phyloP scores from a whole-genome alignment of 1,284 basidiomycete species.

The Lentinula novae-zelandiae region DNA sequence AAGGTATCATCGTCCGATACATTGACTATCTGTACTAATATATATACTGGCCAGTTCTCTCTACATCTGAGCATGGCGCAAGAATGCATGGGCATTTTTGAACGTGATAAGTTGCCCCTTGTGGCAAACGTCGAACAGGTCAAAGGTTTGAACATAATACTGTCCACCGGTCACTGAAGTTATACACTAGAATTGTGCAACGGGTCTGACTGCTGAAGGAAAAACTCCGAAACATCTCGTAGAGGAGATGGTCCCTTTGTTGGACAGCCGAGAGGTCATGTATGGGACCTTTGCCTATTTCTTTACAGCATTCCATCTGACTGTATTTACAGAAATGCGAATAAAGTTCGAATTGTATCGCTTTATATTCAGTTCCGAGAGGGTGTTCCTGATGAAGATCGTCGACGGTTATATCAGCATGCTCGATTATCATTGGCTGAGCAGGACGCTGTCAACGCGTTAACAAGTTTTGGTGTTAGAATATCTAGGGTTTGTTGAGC shows the following conservation, averaged over 20 bases:
- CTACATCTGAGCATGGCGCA: conserved; percentile 97
- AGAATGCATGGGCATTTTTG: conserved; percentile 94
- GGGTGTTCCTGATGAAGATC: conserved; percentile 97
- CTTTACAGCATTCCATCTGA: neutral
- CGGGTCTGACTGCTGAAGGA: conserved; percentile 84
- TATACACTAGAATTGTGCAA: conserved; percentile 77
- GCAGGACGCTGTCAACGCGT: conserved; percentile 91
- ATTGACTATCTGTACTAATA: neutral
- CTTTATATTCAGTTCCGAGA: conserved; percentile 95
- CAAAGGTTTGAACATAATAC: conserved; percentile 15
- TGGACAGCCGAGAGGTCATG: conserved; percentile 85
- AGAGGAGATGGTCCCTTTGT: conserved; percentile 97
- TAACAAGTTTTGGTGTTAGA: conserved; percentile 80
- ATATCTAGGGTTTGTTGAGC: conserved; percentile 69
- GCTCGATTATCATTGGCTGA: conserved; percentile 88
- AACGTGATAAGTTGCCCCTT: conserved; percentile 81
- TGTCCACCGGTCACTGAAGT: neutral
- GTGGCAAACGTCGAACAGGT: conserved; percentile 95
- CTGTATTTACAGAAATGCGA: conserved; percentile 61
- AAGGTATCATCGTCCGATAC: conserved; percentile 47
- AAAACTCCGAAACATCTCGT: conserved; percentile 91
- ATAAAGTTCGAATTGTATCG: conserved; percentile 96
- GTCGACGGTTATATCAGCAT: conserved; percentile 92
- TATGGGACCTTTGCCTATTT: conserved; percentile 32
- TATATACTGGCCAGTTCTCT: conserved; percentile 64